Evolutionary conservation across 352 stramenopile species (phyloP).

Genomic region (Phytopythium ostracodes): DNA sequence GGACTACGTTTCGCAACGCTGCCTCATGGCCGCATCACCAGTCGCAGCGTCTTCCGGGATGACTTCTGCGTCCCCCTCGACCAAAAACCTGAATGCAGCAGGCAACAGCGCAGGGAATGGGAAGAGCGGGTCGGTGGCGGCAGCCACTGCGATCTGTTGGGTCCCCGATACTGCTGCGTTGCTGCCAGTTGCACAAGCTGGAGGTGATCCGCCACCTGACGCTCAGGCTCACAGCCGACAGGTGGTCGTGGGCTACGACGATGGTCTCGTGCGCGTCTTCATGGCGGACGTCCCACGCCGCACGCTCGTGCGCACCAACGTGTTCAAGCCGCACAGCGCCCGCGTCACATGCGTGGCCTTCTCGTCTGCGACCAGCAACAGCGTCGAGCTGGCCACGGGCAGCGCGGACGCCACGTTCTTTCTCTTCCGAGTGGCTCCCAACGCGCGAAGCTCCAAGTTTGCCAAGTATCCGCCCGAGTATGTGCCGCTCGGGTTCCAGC

Average conservation of each 20-base stretch:
- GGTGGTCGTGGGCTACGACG: constrained; percentile 86
- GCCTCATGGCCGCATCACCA: constrained; percentile 21
- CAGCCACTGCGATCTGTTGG: constrained; percentile 71
- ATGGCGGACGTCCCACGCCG: constrained; percentile 48
- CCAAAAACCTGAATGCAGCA: neutral
- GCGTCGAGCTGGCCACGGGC: constrained; percentile 49
- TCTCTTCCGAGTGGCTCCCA: constrained; percentile 71
- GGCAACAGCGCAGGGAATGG: neutral
- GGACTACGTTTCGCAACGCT: constrained; percentile 77
- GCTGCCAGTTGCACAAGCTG: constrained; percentile 15
- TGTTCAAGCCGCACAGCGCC: constrained; percentile 88
- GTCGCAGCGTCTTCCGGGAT: neutral
- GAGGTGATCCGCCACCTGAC: neutral
- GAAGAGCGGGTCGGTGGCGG: constrained; percentile 7
- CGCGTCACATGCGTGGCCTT: constrained; percentile 69
- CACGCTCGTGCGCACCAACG: constrained; percentile 57
- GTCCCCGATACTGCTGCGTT: constrained; percentile 46
- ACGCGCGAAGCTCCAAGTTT: constrained; percentile 44
- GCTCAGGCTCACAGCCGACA: constrained; percentile 38
- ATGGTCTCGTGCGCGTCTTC: constrained; percentile 82
- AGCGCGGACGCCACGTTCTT: constrained; percentile 85
- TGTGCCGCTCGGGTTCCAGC: constrained; percentile 74
- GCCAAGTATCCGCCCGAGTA: constrained; percentile 58
- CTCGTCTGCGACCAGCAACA: constrained; percentile 41
- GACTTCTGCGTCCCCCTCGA: constrained; percentile 7